Base-by-base conservation (phyloP, 129 eudicot species). In the Escallonia herrerae region DNA sequence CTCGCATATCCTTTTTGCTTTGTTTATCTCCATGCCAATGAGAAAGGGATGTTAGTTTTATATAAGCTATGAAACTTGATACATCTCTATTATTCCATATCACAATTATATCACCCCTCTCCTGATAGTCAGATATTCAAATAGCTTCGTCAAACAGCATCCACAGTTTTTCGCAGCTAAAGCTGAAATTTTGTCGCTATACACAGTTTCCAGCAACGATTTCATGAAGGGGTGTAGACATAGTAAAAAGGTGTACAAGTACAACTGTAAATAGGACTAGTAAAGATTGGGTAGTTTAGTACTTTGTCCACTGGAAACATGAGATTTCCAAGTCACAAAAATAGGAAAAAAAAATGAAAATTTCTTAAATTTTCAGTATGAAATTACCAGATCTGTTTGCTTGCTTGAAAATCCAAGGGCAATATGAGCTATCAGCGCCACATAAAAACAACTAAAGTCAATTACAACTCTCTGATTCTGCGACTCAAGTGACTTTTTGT, bases 391-490 rank as follows among this genome's bases (percentile, higher is more conserved):
- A 78, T 86, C 93, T 63, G 56, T 84, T 75, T 89, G 87, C 84
- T 76, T 84, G 80, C 81, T 84, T 80, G 95, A 89, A 73, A 94
- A 86, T 55, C 99, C 99, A 68, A 94, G 84, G 71, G 99, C 95
- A 58, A 94, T 70, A 71, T 94, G 94, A 67, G 97, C 97, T 72
- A 89, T 67, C 79, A 94, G 69, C 11, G 72, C 93, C 57, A 80
- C 60, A 83, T 89, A 89, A 69, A 94, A 81, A 78, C 94, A 73
- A 73, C 72, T 80, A 64, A 86, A 82, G 74, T 89, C 95, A 62
- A 94, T 76, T 11, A 94, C 85, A 70, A 74, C 80, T 75, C 97
- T 84, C 68, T 89, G 97, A 66, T 94, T 86, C 54, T 89, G 97
- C 10, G 95, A 84, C 75, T 84, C 95, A 2, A 94, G 79, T 48